Evolutionary conservation across 306 rosid species (phyloP), one percentile per base, ranked within the genome.

Genomic region (Castanea sativa): DNA sequence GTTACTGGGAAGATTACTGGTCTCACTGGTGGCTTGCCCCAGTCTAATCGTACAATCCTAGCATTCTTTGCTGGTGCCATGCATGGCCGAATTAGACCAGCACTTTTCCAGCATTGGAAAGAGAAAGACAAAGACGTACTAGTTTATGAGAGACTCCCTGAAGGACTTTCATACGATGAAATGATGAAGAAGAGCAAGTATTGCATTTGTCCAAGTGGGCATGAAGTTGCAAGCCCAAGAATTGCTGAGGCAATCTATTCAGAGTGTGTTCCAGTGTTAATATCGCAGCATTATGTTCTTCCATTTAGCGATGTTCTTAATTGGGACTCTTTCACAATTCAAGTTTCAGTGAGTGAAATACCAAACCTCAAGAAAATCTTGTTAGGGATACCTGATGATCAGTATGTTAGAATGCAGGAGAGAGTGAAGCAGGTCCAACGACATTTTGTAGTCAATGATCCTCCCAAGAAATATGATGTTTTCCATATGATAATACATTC

Each of bases 201-300:
- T 11, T 89, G 93, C 77, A 43, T 90, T 29, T 90, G 90, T 68
- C 94, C 94, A 1, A 87, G 91, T 73, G 94, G 91, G 14, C 88
- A 11, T 63, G 94, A 90, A 83, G 93, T 87, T 51, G 91, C 91
- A 7, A 90, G 91, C 64, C 93, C 93, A 45, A 80, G 91, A 69
- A 88, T 88, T 49, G 90, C 53, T 2, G 91, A 88, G 82, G 91
- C 89, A 16, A 90, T 90, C 32, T 90, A 86, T 52, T 87, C 91
- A 29, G 86, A 80, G 32, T 88, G 94, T 70, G 89, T 90, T 8
- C 94, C 91, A 2, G 83, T 90, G 43, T 38, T 88, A 59, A 77
- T 90, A 56, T 90, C 94, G 29, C 94, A 90, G 76, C 79, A 81
- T 11, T 90, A 88, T 81, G 86, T 90, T 0, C 90, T 81, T 35